These are phyloP conservation scores for Eucalyptus globulus DNA, from an alignment of 345 rosid species.

Conservation along the genomic window DNA sequence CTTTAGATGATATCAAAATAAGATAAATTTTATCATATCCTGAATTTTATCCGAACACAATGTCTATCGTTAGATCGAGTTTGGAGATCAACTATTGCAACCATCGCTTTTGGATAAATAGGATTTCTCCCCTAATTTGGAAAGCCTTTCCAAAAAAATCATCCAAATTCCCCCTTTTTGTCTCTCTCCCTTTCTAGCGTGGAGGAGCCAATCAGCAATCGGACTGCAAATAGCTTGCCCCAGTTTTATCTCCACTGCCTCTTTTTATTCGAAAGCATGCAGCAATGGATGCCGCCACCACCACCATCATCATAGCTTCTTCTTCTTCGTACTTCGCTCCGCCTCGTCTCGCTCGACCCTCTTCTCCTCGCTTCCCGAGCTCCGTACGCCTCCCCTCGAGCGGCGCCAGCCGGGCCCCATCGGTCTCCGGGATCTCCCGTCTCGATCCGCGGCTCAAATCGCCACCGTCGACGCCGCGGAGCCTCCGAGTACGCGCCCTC, in stretches of 20 bases:
- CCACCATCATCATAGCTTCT: not conserved
- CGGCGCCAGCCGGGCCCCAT: not conserved
- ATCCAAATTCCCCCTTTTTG: not conserved
- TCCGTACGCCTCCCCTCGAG: not conserved
- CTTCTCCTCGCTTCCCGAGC: not conserved
- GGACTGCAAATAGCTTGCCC: not conserved
- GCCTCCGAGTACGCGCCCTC: not conserved
- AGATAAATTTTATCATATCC: too few species aligned
- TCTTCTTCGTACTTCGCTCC: not conserved
- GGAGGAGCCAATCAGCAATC: not conserved
- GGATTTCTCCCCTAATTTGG: too few species aligned
- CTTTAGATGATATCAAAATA: fast-evolving
- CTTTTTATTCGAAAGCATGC: not conserved
- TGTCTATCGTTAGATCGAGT: fast-evolving
- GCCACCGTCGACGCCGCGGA: not conserved
- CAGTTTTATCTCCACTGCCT: not conserved
- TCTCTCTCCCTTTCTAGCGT: not conserved
- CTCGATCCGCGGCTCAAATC: not conserved
- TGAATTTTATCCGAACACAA: fast-evolving
- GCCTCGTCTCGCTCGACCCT: not conserved
- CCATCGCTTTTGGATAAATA: fast-evolving
- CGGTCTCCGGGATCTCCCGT: not conserved
- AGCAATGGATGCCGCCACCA: not conserved
- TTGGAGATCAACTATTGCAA: fast-evolving
- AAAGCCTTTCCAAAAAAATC: too few species aligned